phyloP scores from a whole-genome alignment of 2,329 filamentous ascomycete genomes.

The Xylaria multiplex region DNA sequence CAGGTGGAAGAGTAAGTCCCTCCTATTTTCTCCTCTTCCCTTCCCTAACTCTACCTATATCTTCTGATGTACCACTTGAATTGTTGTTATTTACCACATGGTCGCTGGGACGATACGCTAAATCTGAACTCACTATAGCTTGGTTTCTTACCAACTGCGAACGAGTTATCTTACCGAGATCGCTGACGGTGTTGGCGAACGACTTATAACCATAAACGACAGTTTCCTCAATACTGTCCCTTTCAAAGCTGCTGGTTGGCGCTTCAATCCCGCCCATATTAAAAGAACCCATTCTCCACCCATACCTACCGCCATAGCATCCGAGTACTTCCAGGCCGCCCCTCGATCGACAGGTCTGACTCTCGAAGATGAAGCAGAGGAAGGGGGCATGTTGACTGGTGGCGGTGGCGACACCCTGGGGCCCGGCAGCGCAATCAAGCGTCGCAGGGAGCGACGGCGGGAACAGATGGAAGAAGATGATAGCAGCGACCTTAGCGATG shows the following conservation, averaged over 20 bases:
- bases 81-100: neutral
- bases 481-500: conserved; percentile 85
- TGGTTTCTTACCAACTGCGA: conserved; percentile 84
- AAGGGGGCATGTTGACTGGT: conserved; percentile 76
- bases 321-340: conserved; percentile 81
- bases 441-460: conserved; percentile 67
- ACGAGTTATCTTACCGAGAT: conserved; percentile 82
- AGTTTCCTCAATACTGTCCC: conserved; percentile 80
- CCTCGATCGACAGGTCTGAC: conserved; percentile 70
- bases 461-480: conserved; percentile 87
- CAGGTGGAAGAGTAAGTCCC: conserved; percentile 47
- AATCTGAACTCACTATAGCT: conserved; percentile 57
- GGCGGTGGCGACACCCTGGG: conserved; percentile 75
- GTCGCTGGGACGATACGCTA: conserved; percentile 22
- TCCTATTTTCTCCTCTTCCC: too few relatives aligned
- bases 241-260: conserved; percentile 86
- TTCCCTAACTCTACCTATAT: too few relatives aligned
- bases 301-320: conserved; percentile 83
- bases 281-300: conserved; percentile 88
- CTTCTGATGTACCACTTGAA: too few relatives aligned
- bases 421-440: conserved; percentile 72
- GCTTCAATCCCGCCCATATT: conserved; percentile 75
- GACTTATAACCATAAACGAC: conserved; percentile 83
- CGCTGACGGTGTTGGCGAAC: conserved; percentile 85
- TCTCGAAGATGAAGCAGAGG: conserved; percentile 76